phyloP scores from a whole-genome alignment of 2,329 filamentous ascomycete genomes.

The Lecanoromycetidae sp. region DNA sequence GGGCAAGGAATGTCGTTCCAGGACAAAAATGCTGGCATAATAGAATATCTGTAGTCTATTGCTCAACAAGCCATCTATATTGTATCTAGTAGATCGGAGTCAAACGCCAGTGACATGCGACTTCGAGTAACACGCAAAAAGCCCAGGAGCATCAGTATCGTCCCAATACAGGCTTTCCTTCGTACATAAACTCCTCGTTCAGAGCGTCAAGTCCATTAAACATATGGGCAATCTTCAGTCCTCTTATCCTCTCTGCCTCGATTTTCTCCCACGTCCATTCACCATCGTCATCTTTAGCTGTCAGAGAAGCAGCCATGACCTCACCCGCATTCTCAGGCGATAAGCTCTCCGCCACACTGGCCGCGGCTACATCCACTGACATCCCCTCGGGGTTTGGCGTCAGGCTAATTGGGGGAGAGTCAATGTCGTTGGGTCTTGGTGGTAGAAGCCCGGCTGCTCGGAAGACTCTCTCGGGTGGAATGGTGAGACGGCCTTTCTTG shows the following conservation, averaged over 20 bases:
- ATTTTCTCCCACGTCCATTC: constrained; percentile 50
- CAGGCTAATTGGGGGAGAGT: constrained; percentile 21
- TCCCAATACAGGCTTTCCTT: constrained; percentile 10
- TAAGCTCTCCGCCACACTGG: constrained; percentile 12
- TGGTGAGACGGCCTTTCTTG: constrained; percentile 69
- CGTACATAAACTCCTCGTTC: constrained; percentile 35
- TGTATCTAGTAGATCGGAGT: too few relatives aligned
- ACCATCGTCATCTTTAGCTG: constrained; percentile 20
- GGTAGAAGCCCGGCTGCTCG: constrained; percentile 63
- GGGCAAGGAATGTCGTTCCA: too few relatives aligned
- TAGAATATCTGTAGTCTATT: too few relatives aligned
- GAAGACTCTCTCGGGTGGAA: constrained; percentile 68
- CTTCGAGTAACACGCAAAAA: not conserved
- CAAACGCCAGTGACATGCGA: too few relatives aligned
- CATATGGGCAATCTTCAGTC: constrained; percentile 42
- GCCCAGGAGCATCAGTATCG: constrained; percentile 5
- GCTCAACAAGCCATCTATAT: too few relatives aligned
- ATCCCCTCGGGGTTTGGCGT: constrained; percentile 25
- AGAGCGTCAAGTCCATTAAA: constrained; percentile 44
- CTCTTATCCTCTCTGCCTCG: constrained; percentile 44
- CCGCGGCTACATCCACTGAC: constrained; percentile 15
- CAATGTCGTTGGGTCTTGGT: constrained; percentile 48
- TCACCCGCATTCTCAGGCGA: constrained; percentile 18
- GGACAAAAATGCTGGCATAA: too few relatives aligned
- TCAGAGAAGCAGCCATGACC: constrained; percentile 17